These are phyloP conservation scores for Hymenoscyphus linearis DNA, from an alignment of 2,329 filamentous ascomycete species.

Conservation along the genomic window DNA sequence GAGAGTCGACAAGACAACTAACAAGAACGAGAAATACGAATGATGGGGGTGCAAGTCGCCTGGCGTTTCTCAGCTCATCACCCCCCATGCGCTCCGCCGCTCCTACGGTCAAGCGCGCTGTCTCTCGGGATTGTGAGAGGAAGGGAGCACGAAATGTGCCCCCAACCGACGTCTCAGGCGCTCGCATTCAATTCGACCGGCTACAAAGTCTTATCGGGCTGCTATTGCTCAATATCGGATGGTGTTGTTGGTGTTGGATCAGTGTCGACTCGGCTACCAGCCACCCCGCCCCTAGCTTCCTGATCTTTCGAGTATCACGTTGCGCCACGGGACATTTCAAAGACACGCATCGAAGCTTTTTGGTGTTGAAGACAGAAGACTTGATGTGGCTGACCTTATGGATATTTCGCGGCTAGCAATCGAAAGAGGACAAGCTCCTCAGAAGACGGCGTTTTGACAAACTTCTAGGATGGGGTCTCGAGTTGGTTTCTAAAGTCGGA, in stretches of 20 bases:
- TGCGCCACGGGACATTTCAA: not conserved
- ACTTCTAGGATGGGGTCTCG: not conserved
- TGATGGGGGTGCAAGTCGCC: not conserved
- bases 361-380: not conserved
- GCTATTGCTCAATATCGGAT: not conserved
- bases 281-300: no score
- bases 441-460: not conserved
- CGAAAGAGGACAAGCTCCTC: not conserved
- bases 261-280: no score
- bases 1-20: not conserved
- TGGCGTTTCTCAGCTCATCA: not conserved
- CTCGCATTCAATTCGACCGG: not conserved
- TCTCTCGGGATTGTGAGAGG: no score
- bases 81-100: not conserved
- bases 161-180: not conserved
- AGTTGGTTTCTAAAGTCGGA: not conserved
- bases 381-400: not conserved
- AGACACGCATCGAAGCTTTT: not conserved
- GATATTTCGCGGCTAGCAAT: not conserved
- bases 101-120: not conserved
- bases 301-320: not conserved
- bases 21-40: not conserved
- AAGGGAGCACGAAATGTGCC: not conserved
- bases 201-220: not conserved
- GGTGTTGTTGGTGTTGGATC: not conserved